phyloP scores from a whole-genome alignment of 306 rosid species.

The Corylus heterophylla region DNA sequence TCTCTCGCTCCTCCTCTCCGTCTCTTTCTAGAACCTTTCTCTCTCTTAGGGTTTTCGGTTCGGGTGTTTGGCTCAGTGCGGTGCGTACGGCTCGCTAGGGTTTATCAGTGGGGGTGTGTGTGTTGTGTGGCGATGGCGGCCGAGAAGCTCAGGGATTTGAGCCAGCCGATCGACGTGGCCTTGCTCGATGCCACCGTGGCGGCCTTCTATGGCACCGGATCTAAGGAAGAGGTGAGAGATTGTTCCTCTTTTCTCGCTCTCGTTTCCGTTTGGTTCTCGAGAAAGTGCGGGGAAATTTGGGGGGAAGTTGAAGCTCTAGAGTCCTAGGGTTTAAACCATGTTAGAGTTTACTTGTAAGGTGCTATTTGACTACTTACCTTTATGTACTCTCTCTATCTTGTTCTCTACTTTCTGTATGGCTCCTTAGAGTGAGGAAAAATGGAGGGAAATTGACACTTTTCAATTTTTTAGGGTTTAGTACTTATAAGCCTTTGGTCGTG shows the following conservation, averaged over 20 bases:
- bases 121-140: conserved; percentile 71
- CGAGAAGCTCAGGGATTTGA: conserved; percentile 91
- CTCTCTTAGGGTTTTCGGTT: conserved; percentile 35
- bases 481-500: not conserved
- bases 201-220: conserved; percentile 99
- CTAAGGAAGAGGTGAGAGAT: conserved; percentile 82
- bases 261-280: not conserved
- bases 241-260: not conserved
- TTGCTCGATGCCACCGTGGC: conserved; percentile 95
- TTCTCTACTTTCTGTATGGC: not conserved
- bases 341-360: not conserved
- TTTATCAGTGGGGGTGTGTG: conserved; percentile 25
- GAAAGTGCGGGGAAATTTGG: not conserved
- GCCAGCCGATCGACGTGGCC: conserved; percentile 83
- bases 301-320: conserved; percentile 7
- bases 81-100: conserved; percentile 43
- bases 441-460: not conserved
- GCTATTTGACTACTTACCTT: not conserved
- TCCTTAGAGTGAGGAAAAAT: not conserved
- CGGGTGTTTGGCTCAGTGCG: not conserved
- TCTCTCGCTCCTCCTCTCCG: not conserved
- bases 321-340: conserved; percentile 9
- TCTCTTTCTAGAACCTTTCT: conserved; percentile 21
- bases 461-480: conserved; percentile 8
- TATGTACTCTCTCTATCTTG: not conserved